Percentiles rank a stretch among this genome's conserved stretches.
phyloP scores from a whole-genome alignment of 2,329 filamentous ascomycete species.

The Penicillium janthinellum region DNA sequence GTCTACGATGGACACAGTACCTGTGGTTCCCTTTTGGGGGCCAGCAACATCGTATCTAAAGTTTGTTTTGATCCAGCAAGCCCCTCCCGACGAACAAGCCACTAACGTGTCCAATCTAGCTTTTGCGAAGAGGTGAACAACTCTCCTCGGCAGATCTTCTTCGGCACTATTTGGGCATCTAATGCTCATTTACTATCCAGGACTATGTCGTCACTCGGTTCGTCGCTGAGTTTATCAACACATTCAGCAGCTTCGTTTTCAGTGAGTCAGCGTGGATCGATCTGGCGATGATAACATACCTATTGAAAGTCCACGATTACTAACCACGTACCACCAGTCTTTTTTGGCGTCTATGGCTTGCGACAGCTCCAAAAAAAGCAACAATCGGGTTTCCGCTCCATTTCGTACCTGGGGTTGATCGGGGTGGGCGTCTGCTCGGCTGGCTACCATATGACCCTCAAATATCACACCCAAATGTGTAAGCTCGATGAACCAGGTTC shows the following conservation, averaged over 20 bases:
- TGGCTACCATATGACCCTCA: conserved; percentile 36
- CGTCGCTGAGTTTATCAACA: conserved; percentile 51
- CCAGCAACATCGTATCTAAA: conserved; percentile 34
- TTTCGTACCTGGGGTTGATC: conserved; percentile 45
- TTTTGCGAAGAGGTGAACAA: conserved; percentile 34
- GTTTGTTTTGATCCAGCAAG: conserved; percentile 12
- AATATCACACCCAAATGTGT: conserved; percentile 40
- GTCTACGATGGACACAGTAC: conserved; percentile 3
- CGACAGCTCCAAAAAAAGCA: conserved; percentile 23
- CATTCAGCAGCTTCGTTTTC: conserved; percentile 46
- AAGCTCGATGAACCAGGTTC: conserved; percentile 5
- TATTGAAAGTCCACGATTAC: neutral
- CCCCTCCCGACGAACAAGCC: neutral
- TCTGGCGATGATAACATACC: neutral
- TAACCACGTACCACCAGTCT: conserved; percentile 27
- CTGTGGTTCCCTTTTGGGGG: conserved; percentile 29
- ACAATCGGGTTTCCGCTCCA: conserved; percentile 30
- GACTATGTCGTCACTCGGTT: conserved; percentile 48
- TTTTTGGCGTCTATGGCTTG: conserved; percentile 46
- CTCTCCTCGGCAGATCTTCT: neutral
- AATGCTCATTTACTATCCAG: conserved; percentile 13
- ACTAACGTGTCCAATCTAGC: conserved; percentile 13
- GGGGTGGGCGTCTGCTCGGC: conserved; percentile 34
- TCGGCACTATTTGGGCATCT: neutral
- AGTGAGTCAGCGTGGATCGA: conserved; percentile 16